Percentiles rank a stretch among this genome's conserved stretches.
Conservation (phyloP, 73 alveolate genomes). For the Blepharisma japonicum region DNA sequence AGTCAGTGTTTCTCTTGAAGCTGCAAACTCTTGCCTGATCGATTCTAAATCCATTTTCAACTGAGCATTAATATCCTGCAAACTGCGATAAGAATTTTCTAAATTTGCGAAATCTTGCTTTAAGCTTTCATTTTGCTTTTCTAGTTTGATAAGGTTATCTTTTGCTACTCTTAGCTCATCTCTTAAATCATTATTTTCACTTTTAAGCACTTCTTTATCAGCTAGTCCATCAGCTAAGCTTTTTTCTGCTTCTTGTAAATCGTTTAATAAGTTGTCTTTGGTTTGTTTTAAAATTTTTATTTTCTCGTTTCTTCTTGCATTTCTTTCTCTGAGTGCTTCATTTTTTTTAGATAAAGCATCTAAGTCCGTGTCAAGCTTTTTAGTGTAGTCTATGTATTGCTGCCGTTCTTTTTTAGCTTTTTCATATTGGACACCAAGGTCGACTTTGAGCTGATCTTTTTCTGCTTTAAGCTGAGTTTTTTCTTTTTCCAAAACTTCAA, state of each 20-base stretch:
- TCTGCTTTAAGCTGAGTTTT: neutral
- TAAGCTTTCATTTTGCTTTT: neutral
- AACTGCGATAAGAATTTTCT: neutral
- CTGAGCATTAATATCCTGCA: neutral
- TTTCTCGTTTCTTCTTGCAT: constrained; percentile 16
- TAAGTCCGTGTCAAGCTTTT: constrained; percentile 1
- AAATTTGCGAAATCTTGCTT: neutral
- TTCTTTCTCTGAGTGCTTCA: constrained; percentile 23
- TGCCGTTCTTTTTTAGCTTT: constrained; percentile 15
- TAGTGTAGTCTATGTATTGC: neutral
- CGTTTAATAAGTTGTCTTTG: neutral
- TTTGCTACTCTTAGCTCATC: neutral
- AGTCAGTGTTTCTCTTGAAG: constrained; percentile 9
- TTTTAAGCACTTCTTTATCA: neutral
- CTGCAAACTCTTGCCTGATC: neutral
- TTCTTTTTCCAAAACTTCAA: constrained; percentile 6
- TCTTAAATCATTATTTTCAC: neutral
- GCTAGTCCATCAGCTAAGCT: neutral
- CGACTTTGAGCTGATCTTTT: constrained; percentile 13
- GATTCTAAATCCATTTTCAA: neutral
- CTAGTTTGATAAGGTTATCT: neutral
- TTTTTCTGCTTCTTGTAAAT: constrained; percentile 13
- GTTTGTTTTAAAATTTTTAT: neutral
- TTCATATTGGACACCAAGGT: neutral
- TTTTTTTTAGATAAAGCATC: neutral